Evolutionary conservation across 306 rosid species (phyloP).

Genomic region (Fragaria iinumae): DNA sequence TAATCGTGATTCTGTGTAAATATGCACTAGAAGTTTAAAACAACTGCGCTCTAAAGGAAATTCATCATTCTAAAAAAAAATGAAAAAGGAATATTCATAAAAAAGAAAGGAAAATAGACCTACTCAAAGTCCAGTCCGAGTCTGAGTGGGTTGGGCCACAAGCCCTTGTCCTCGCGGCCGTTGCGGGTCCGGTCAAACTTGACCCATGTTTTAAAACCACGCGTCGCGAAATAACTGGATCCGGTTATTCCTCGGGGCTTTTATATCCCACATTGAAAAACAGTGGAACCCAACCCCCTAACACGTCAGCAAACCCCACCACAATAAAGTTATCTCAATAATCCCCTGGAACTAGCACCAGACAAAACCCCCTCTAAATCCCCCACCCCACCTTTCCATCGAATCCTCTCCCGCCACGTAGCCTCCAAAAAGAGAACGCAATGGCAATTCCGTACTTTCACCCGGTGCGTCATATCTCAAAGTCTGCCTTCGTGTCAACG

Average conservation of each 20-base stretch:
- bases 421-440: not conserved
- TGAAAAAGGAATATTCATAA: too few relatives aligned
- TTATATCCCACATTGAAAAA: not conserved
- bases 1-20: too few relatives aligned
- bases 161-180: not conserved
- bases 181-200: not conserved
- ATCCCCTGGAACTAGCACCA: conserved; percentile 7
- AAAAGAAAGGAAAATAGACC: not conserved
- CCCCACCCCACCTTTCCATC: not conserved
- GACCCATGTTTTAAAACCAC: not conserved
- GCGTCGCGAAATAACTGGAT: not conserved
- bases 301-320: conserved; percentile 24
- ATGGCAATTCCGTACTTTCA: conserved; percentile 16
- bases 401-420: not conserved
- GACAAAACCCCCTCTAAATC: not conserved
- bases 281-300: conserved; percentile 28
- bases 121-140: conserved; percentile 2
- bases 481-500: conserved; percentile 51
- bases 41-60: too few relatives aligned
- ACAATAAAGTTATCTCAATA: not conserved
- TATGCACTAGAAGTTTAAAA: too few relatives aligned
- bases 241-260: not conserved
- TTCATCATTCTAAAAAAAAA: too few relatives aligned
- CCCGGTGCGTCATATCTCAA: not conserved
- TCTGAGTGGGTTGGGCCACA: not conserved